phyloP scores from a whole-genome alignment of 345 rosid species.

The Pugionium dolabratum region DNA sequence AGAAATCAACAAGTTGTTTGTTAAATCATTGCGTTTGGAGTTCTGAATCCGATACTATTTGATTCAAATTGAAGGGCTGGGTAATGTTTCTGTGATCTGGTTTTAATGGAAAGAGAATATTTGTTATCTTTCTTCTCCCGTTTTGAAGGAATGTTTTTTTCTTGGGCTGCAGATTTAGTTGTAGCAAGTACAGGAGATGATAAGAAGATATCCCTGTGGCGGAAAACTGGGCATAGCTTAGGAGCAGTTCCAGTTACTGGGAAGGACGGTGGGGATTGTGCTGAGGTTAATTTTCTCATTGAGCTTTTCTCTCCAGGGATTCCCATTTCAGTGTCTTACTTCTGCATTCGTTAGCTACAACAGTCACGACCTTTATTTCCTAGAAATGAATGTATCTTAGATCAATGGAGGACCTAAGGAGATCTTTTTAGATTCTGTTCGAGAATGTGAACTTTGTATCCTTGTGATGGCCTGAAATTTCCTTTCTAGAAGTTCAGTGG shows the following conservation, averaged over 20 bases:
- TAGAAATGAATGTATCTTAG: background rate
- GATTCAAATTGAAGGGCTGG: background rate
- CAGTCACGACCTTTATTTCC: background rate
- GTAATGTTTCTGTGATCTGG: background rate
- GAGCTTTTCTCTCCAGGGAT: background rate
- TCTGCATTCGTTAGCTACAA: background rate
- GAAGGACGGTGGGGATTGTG: constrained; percentile 66
- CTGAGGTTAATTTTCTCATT: constrained; percentile 51
- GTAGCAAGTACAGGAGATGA: constrained; percentile 99
- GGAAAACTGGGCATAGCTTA: constrained; percentile 76
- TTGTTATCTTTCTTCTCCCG: constrained; percentile 2
- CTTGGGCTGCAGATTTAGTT: constrained; percentile 69
- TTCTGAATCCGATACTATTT: background rate
- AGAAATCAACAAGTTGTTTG: constrained; percentile 17
- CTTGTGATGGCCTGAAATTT: constrained; percentile 7
- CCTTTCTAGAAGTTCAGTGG: background rate
- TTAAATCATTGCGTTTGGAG: background rate
- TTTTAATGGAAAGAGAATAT: constrained; percentile 6
- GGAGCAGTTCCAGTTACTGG: constrained; percentile 81
- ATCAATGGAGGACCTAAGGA: background rate
- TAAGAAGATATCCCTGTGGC: constrained; percentile 87
- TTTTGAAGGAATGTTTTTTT: constrained; percentile 14
- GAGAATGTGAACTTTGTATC: background rate
- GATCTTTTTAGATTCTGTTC: background rate
- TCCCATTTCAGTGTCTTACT: constrained; percentile 6